Evolutionary conservation across 2,329 filamentous ascomycete genomes (phyloP).

Genomic region (Nemania serpens): DNA sequence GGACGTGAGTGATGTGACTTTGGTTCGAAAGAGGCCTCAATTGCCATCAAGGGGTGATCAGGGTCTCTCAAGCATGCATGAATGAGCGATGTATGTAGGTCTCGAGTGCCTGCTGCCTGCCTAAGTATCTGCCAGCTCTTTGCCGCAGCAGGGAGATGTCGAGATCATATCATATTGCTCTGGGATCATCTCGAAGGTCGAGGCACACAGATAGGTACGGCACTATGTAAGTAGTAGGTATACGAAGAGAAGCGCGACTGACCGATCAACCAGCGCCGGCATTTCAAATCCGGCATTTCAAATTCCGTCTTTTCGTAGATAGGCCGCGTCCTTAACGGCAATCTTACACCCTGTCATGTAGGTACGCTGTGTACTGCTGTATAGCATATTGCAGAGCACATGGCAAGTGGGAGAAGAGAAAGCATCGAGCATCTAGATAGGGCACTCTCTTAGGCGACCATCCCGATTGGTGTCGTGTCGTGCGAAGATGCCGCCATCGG

Average conservation of each 20-base stretch:
- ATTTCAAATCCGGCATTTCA: constrained; percentile 12
- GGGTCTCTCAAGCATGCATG: neutral
- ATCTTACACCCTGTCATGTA: too few relatives aligned
- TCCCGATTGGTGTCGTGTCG: neutral
- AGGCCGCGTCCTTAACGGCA: too few relatives aligned
- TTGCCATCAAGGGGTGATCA: constrained; percentile 7
- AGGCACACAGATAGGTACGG: neutral
- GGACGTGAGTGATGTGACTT: constrained; percentile 1
- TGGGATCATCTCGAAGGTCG: neutral
- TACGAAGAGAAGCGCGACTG: neutral
- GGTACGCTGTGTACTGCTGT: neutral
- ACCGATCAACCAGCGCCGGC: constrained; percentile 11
- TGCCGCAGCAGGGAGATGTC: constrained; percentile 7
- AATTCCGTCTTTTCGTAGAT: neutral
- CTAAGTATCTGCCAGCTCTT: neutral
- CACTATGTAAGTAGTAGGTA: neutral
- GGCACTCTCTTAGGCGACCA: neutral
- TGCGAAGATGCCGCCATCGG: constrained; percentile 3
- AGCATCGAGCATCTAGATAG: neutral
- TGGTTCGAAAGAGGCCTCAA: constrained; percentile 8
- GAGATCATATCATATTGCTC: constrained; percentile 25
- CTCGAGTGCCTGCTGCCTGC: constrained; percentile 4
- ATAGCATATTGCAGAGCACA: neutral
- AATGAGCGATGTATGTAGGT: neutral
- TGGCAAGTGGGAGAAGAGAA: neutral